Evolutionary conservation across 169 alveolate genomes (phyloP).

Genomic region (Ichthyophthirius multifiliis): DNA sequence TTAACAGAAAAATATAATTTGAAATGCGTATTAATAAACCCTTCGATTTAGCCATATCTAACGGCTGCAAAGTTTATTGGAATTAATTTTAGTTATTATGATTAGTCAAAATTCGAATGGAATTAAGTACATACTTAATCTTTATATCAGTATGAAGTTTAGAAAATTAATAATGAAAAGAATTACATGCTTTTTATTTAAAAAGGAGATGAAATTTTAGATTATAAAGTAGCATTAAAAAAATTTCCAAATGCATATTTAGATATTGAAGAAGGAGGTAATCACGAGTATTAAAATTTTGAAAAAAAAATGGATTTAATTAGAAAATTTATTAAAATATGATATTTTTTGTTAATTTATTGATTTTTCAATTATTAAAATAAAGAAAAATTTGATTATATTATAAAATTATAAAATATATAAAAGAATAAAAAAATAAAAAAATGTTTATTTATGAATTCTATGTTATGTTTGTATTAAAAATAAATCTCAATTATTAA

Average conservation of each 20-base stretch:
- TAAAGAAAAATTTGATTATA: background rate
- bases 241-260: background rate
- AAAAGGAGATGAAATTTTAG: conserved; percentile 1
- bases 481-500: background rate
- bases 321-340: background rate
- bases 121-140: background rate
- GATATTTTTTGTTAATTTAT: too few species aligned
- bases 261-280: conserved; percentile 10
- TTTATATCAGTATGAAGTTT: background rate
- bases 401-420: background rate
- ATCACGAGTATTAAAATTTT: background rate
- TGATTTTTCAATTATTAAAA: background rate
- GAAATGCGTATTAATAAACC: conserved; percentile 4
- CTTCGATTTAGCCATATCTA: conserved; percentile 4
- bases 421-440: background rate
- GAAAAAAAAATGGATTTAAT: background rate
- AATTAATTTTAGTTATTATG: background rate
- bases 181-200: background rate
- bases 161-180: background rate
- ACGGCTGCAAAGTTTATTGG: conserved; percentile 7
- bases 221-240: background rate
- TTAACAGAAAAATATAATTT: background rate
- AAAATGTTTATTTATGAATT: background rate
- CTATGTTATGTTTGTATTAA: background rate
- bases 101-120: background rate